Conservation (phyloP, 116 monocot genomes). For the Iris pallida region DNA sequence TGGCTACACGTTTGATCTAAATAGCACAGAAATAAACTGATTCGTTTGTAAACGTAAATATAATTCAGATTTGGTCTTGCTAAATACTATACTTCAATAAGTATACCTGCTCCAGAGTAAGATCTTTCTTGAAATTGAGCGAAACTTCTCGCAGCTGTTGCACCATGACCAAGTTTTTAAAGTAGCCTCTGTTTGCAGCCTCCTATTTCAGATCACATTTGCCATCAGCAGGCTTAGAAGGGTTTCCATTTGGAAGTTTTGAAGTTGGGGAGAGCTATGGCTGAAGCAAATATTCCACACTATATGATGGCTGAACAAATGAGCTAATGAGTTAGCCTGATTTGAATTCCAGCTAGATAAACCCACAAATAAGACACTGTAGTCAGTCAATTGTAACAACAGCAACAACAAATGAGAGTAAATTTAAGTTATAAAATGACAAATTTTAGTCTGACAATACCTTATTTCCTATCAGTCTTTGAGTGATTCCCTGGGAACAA, state of each 20-base stretch:
- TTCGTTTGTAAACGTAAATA: too few relatives aligned
- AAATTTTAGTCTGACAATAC: too few relatives aligned
- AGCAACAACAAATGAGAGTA: too few relatives aligned
- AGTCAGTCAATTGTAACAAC: conserved; percentile 5
- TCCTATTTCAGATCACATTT: conserved; percentile 39
- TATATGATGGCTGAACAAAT: conserved; percentile 70
- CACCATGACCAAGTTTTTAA: conserved; percentile 63
- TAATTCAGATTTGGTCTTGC: neutral
- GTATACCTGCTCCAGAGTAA: conserved; percentile 64
- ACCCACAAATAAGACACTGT: neutral
- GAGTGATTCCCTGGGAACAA: too few relatives aligned
- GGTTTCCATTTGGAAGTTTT: neutral
- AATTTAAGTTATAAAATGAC: too few relatives aligned
- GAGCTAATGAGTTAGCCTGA: conserved; percentile 25
- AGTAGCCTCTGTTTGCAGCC: conserved; percentile 54
- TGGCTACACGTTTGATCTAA: conserved; percentile 55
- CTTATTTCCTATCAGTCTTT: too few relatives aligned
- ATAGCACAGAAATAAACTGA: conserved; percentile 12
- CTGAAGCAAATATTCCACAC: conserved; percentile 52
- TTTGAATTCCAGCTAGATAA: conserved; percentile 35
- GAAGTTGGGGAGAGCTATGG: conserved; percentile 12
- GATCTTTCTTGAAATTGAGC: conserved; percentile 61
- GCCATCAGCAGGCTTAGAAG: conserved; percentile 8
- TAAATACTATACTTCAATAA: neutral
- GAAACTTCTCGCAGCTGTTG: conserved; percentile 47